Conservation (phyloP, 2,329 filamentous ascomycete species). For the Blastomyces silverae region DNA sequence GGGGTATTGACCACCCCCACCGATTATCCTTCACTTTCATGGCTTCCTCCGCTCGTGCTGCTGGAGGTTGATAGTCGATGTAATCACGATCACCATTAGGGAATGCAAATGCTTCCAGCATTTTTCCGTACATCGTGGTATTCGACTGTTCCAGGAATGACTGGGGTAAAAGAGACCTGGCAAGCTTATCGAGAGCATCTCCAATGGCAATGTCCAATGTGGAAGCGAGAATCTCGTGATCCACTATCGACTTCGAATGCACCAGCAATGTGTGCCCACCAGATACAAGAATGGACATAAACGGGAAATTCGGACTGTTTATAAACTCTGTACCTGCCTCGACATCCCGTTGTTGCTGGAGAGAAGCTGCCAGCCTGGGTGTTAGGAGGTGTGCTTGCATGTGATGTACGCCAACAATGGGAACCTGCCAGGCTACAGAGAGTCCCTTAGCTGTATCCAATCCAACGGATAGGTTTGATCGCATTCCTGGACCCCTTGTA, state of each 20-base stretch:
- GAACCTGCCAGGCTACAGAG: constrained; percentile 72
- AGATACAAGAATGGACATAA: constrained; percentile 80
- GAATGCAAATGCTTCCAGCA: constrained; percentile 76
- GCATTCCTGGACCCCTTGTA: constrained; percentile 87
- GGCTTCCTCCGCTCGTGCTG: constrained; percentile 53
- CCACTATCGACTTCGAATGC: constrained; percentile 59
- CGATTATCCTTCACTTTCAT: constrained; percentile 41
- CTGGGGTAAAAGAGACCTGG: constrained; percentile 64
- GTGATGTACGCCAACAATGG: constrained; percentile 82
- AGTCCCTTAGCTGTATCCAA: constrained; percentile 82
- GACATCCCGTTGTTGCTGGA: constrained; percentile 37
- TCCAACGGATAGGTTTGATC: constrained; percentile 67
- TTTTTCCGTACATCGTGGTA: constrained; percentile 70
- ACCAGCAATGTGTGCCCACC: constrained; percentile 89
- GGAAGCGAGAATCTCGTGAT: constrained; percentile 66
- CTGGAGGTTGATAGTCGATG: constrained; percentile 52
- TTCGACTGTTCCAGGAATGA: constrained; percentile 49
- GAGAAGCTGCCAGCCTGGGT: constrained; percentile 63
- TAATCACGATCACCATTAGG: constrained; percentile 40
- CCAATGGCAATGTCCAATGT: constrained; percentile 81
- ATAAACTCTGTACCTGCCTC: constrained; percentile 7
- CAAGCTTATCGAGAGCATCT: constrained; percentile 81
- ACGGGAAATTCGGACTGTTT: constrained; percentile 61
- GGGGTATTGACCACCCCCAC: constrained; percentile 62
- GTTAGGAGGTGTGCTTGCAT: constrained; percentile 97